These are phyloP conservation scores for Irpex lacteus DNA, from an alignment of 1,284 basidiomycete genomes.

Conservation along the genomic window DNA sequence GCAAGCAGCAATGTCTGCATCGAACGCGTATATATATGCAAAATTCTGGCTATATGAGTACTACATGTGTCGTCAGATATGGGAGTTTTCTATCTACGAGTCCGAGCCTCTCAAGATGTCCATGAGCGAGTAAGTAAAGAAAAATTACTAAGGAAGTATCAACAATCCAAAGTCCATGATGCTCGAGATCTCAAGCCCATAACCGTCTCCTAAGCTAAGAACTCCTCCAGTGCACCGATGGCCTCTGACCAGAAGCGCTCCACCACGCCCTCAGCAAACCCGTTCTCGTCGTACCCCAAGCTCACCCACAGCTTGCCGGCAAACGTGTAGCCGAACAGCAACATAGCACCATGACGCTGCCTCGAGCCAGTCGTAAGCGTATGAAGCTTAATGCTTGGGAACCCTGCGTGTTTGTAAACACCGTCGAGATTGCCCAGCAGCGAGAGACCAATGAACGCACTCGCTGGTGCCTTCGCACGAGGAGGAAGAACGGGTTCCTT, in stretches of 20 bases:
- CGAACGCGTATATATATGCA: background rate
- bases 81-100: too few species aligned
- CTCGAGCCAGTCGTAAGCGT: slow-evolving; percentile 76
- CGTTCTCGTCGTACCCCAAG: slow-evolving; percentile 73
- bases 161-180: background rate
- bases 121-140: too few species aligned
- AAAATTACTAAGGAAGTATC: too few species aligned
- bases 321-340: slow-evolving; percentile 78
- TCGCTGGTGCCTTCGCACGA: slow-evolving; percentile 39
- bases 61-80: background rate
- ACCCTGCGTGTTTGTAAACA: slow-evolving; percentile 66
- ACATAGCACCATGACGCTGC: slow-evolving; percentile 67
- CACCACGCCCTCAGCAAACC: slow-evolving; percentile 58
- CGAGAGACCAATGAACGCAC: slow-evolving; percentile 71
- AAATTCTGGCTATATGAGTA: background rate
- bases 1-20: background rate
- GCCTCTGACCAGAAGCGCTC: slow-evolving; percentile 57
- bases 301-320: slow-evolving; percentile 70
- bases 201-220: slow-evolving; percentile 28
- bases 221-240: slow-evolving; percentile 49
- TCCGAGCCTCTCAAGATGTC: too few species aligned
- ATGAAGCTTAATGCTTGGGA: slow-evolving; percentile 54
- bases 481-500: slow-evolving; percentile 24
- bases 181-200: background rate
- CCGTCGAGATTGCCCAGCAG: slow-evolving; percentile 78